Evolutionary conservation across 192 early-diverging fungal genomes (phyloP).

Genomic region (Rhizophagus clarus): DNA sequence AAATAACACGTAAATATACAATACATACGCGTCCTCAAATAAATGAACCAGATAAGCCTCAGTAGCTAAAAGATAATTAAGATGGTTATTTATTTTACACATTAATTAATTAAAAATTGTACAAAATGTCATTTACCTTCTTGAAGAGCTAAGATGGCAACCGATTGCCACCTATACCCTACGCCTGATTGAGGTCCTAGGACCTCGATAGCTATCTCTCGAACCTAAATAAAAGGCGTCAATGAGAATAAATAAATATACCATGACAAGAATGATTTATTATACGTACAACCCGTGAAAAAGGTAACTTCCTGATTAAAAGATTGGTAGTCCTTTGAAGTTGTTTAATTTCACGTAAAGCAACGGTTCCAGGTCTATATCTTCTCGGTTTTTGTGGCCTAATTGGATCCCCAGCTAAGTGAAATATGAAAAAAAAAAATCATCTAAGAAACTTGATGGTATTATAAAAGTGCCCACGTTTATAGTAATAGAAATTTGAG

Average conservation of each 20-base stretch:
- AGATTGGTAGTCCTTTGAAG: conserved; percentile 84
- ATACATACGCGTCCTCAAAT: conserved; percentile 83
- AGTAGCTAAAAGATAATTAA: conserved; percentile 43
- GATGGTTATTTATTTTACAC: neutral
- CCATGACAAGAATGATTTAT: conserved; percentile 10
- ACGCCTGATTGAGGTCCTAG: conserved; percentile 41
- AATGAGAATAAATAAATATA: neutral
- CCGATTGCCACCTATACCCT: conserved; percentile 70
- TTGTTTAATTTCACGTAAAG: conserved; percentile 81
- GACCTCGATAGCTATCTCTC: conserved; percentile 64
- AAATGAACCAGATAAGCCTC: conserved; percentile 84
- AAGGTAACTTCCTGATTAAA: conserved; percentile 83
- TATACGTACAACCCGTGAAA: conserved; percentile 71
- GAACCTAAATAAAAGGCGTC: conserved; percentile 43
- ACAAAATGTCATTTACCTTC: conserved; percentile 41
- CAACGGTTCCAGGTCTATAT: conserved; percentile 77
- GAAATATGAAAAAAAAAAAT: neutral
- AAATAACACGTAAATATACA: conserved; percentile 3
- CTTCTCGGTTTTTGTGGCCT: conserved; percentile 31
- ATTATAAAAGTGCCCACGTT: neutral
- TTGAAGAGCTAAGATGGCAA: conserved; percentile 78
- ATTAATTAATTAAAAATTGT: neutral
- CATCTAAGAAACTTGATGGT: neutral
- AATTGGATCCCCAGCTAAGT: conserved; percentile 1
- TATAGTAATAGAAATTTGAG: neutral